Evolutionary conservation across 2,329 filamentous ascomycete genomes (phyloP).

Genomic region (Chaetoscypha palmicola): DNA sequence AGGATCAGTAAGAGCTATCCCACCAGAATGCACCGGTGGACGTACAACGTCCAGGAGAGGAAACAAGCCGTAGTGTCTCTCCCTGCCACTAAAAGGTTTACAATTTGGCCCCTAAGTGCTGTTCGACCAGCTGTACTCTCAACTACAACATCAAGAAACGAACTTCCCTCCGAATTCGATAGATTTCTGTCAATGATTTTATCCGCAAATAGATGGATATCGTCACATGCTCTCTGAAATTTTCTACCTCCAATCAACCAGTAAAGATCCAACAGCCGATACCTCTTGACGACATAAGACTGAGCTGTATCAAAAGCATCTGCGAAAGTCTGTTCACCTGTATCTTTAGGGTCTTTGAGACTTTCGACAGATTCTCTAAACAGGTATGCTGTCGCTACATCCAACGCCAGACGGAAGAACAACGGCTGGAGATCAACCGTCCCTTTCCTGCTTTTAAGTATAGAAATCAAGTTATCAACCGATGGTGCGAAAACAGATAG

Average conservation of each 20-base stretch:
- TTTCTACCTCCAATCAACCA: too few relatives aligned
- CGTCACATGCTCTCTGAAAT: too few relatives aligned
- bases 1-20: neutral
- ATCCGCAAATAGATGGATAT: too few relatives aligned
- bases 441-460: slow-evolving; percentile 13
- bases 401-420: slow-evolving; percentile 52
- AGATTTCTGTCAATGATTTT: too few relatives aligned
- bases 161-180: too few relatives aligned
- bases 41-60: slow-evolving; percentile 34
- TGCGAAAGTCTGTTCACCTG: neutral
- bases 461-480: slow-evolving; percentile 36
- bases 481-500: slow-evolving; percentile 39
- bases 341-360: neutral
- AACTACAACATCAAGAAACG: too few relatives aligned
- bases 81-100: slow-evolving; percentile 25
- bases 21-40: slow-evolving; percentile 11
- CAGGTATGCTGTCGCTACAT: slow-evolving; percentile 49
- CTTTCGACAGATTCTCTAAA: slow-evolving; percentile 45
- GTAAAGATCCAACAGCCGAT: too few relatives aligned
- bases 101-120: neutral
- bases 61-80: slow-evolving; percentile 37
- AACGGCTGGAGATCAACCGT: slow-evolving; percentile 47
- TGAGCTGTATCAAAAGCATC: too few relatives aligned
- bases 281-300: too few relatives aligned
- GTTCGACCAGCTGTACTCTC: neutral